These are phyloP conservation scores for Salinomyces thailandicus DNA, from an alignment of 2,329 filamentous ascomycete species.

Conservation along the genomic window DNA sequence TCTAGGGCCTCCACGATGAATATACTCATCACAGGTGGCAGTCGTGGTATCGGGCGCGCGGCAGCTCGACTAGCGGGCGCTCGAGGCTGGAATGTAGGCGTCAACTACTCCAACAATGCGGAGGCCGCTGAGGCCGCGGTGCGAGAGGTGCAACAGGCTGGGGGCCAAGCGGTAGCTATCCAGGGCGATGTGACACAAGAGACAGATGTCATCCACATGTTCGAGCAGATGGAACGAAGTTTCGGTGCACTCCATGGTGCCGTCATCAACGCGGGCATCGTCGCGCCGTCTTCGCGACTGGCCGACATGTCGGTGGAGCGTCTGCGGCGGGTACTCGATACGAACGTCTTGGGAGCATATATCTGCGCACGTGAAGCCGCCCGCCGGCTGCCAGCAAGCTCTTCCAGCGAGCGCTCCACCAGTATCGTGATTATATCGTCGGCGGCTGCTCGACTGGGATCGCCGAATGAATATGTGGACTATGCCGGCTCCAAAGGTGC, in stretches of 20 bases:
- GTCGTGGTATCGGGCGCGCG: constrained; percentile 18
- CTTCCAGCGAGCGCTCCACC: neutral
- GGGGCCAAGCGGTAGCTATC: constrained; percentile 11
- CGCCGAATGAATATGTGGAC: constrained; percentile 20
- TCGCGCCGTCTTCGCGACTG: constrained; percentile 12
- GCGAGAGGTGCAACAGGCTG: constrained; percentile 12
- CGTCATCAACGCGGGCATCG: constrained; percentile 22
- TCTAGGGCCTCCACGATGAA: too few species aligned
- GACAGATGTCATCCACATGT: constrained; percentile 14
- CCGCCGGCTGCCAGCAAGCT: constrained; percentile 10
- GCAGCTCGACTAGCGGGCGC: constrained; percentile 15
- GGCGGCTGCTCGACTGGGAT: constrained; percentile 17
- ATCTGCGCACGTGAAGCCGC: constrained; percentile 21
- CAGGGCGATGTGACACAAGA: constrained; percentile 17
- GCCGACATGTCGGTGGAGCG: constrained; percentile 17
- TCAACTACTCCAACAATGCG: constrained; percentile 17
- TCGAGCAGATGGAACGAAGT: constrained; percentile 13
- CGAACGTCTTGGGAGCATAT: constrained; percentile 20
- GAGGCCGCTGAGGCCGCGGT: constrained; percentile 12
- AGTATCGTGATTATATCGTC: constrained; percentile 22
- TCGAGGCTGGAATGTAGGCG: constrained; percentile 18
- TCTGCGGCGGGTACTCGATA: constrained; percentile 16
- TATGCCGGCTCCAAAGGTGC: constrained; percentile 22
- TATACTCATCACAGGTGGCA: constrained; percentile 17
- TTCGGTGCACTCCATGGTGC: constrained; percentile 16